Conservation (phyloP, 148 eudicot genomes). For the Arbutus unedo region DNA sequence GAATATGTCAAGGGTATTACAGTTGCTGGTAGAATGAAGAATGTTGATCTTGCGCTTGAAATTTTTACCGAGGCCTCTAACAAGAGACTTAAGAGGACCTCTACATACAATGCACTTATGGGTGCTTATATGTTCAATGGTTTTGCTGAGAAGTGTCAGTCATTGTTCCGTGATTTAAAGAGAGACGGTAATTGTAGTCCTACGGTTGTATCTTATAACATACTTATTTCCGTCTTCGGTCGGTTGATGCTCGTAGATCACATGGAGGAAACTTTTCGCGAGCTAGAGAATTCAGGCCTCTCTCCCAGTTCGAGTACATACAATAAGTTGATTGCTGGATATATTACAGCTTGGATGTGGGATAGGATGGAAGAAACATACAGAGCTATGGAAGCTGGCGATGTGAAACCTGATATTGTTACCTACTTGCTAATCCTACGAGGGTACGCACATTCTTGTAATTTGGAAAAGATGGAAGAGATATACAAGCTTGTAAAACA, state of each 20-base stretch:
- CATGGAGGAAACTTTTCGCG: conserved; percentile 71
- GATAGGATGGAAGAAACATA: conserved; percentile 75
- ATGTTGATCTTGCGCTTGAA: conserved; percentile 60
- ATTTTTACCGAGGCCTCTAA: conserved; percentile 61
- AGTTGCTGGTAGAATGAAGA: conserved; percentile 55
- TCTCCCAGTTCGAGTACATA: conserved; percentile 58
- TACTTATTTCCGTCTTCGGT: conserved; percentile 67
- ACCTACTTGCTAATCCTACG: conserved; percentile 67
- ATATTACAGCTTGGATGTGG: conserved; percentile 95
- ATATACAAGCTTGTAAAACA: conserved; percentile 45
- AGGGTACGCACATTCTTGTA: conserved; percentile 71
- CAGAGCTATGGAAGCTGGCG: conserved; percentile 40
- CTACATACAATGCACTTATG: conserved; percentile 77
- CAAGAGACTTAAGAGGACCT: conserved; percentile 33
- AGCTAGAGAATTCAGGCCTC: conserved; percentile 45
- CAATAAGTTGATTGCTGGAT: conserved; percentile 69
- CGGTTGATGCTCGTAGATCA: conserved; percentile 69
- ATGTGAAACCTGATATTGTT: conserved; percentile 41
- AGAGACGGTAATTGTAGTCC: conserved; percentile 55
- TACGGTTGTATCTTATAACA: conserved; percentile 72
- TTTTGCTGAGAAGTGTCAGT: conserved; percentile 46
- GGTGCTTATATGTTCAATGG: conserved; percentile 59
- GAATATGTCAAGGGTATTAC: conserved; percentile 76
- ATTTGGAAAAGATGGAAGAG: conserved; percentile 73
- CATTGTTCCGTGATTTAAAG: conserved; percentile 57